A percentile compares a stretch with the other conserved stretches of the same genome.
phyloP scores from a whole-genome alignment of 164 flowering plant species.

The Chimonanthus salicifolius region DNA sequence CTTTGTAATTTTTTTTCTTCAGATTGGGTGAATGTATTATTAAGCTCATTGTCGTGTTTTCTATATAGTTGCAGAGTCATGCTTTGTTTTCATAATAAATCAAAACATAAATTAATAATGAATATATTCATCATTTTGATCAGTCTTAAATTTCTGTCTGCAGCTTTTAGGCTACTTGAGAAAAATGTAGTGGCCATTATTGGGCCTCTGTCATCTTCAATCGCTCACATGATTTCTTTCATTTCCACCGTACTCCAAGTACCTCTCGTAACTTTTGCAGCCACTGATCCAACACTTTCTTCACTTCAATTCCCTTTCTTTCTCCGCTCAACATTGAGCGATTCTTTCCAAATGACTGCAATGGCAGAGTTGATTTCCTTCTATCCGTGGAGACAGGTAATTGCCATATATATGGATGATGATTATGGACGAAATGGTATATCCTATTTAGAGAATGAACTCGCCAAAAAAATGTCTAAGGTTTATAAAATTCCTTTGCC shows the following conservation, averaged over 20 bases:
- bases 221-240: slow-evolving; percentile 63
- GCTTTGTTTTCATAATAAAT: too few species aligned
- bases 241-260: slow-evolving; percentile 65
- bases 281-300: slow-evolving; percentile 82
- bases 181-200: slow-evolving; percentile 56
- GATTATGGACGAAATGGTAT: slow-evolving; percentile 76
- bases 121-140: neutral
- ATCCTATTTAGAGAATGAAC: slow-evolving; percentile 48
- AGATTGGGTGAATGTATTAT: neutral
- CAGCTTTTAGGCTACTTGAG: slow-evolving; percentile 72
- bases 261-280: slow-evolving; percentile 73
- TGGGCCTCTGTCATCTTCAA: slow-evolving; percentile 80
- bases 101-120: neutral
- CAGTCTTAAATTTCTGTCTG: slow-evolving; percentile 5
- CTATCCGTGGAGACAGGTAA: slow-evolving; percentile 63
- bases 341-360: slow-evolving; percentile 68
- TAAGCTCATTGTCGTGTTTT: neutral
- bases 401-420: slow-evolving; percentile 56
- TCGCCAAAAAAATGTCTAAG: slow-evolving; percentile 30
- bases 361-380: slow-evolving; percentile 54
- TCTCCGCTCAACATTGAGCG: slow-evolving; percentile 55
- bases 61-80: too few species aligned
- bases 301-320: slow-evolving; percentile 73
- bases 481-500: slow-evolving; percentile 44
- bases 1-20: slow-evolving; percentile 1